Evolutionary conservation across 768 basidiomycete species (phyloP), one percentile per base, ranked within the genome.

Genomic region (Leccinum subtestaceum): DNA sequence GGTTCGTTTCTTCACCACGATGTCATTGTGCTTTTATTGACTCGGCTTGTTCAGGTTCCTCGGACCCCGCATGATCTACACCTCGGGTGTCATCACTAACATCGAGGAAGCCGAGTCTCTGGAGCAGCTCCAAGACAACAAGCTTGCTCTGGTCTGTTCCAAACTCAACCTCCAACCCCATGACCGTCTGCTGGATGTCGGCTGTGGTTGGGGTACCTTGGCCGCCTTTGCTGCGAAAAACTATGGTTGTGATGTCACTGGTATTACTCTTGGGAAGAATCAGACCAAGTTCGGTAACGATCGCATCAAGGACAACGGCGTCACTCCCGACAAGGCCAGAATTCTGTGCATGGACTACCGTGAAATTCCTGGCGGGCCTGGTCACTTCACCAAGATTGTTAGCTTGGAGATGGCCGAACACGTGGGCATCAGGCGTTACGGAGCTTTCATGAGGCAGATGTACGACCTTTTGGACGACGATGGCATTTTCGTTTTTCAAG

Each of bases 361-460:
- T 31, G 91, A 97, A 57, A 90, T 98, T 65, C 92, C 93, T 36
- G 82, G 84, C 31, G 81, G 86, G 57, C 74, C 76, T 50, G 87
- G 88, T 54, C 84, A 85, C 58, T 99, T 90, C 70, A 88, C 86
- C 68, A 98, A 98, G 80, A 98, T 99, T 55, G 94, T 96, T 52
- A 88, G 87, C 61, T 81, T 99, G 61, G 97, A 99, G 74, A 98
- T 98, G 96, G 96, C 96, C 17, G 97, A 99, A 86, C 97, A 99
- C 71, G 97, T 99, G 61, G 97, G 97, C 59, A 85, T 99, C 69
- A 87, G 94, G 65, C 88, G 93, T 47, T 99, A 99, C 75, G 83
- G 82, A 15, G 73, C 88, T 38, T 98, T 96, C 85, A 81, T 98
- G 64, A 80, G 82, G 38, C 93, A 98, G 74, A 87, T 99, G 57